These are phyloP conservation scores for Leonotis leonurus DNA, from an alignment of 257 asterid species.

Conservation along the genomic window DNA sequence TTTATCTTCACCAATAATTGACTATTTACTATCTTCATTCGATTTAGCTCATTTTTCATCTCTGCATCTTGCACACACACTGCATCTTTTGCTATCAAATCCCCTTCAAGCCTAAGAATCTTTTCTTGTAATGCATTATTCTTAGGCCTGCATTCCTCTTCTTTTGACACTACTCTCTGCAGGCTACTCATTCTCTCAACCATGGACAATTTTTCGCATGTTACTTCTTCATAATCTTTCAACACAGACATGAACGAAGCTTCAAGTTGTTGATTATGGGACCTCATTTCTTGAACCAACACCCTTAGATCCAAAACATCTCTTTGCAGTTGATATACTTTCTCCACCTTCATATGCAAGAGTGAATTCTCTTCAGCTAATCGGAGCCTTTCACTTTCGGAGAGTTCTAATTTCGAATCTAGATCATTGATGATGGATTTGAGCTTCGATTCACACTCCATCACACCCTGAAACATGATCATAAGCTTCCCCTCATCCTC, in stretches of 20 bases:
- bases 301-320: constrained; percentile 30
- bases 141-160: constrained; percentile 23
- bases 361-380: constrained; percentile 30
- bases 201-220: constrained; percentile 16
- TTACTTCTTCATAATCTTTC: constrained; percentile 27
- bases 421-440: constrained; percentile 23
- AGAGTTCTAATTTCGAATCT: constrained; percentile 21
- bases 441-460: constrained; percentile 20
- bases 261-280: constrained; percentile 20
- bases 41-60: constrained; percentile 33
- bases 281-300: constrained; percentile 20
- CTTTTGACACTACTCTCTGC: constrained; percentile 20
- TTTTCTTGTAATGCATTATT: constrained; percentile 36
- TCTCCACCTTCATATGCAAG: constrained; percentile 20
- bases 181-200: constrained; percentile 18
- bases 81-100: constrained; percentile 38
- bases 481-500: constrained; percentile 12
- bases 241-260: constrained; percentile 25
- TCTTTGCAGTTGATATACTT: constrained; percentile 20
- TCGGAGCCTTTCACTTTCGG: constrained; percentile 27
- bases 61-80: constrained; percentile 21
- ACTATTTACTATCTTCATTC: constrained; percentile 23
- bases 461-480: constrained; percentile 9
- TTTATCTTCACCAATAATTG: constrained; percentile 23
- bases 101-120: constrained; percentile 40